Evolutionary conservation across 1,284 basidiomycete genomes (phyloP).

Genomic region (Pseudozyma pruni): DNA sequence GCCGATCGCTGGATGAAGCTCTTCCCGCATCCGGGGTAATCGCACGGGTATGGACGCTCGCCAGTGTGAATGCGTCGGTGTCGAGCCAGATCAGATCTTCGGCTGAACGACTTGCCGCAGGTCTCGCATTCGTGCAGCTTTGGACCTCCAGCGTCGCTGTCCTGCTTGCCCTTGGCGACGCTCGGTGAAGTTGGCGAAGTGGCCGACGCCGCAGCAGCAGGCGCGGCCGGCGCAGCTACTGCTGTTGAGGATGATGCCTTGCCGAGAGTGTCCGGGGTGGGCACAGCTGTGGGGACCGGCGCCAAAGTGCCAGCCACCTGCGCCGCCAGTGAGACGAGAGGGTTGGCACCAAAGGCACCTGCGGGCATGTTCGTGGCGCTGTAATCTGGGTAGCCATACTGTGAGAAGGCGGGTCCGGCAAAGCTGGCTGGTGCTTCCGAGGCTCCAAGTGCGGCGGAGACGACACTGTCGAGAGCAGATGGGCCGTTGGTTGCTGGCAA

Average conservation of each 20-base stretch:
- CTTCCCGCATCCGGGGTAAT: conserved; percentile 71
- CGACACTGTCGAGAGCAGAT: conserved; percentile 21
- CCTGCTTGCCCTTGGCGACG: conserved; percentile 43
- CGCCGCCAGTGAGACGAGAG: conserved; percentile 41
- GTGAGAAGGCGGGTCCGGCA: conserved; percentile 29
- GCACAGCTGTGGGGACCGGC: conserved; percentile 9
- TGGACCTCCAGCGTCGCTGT: conserved; percentile 66
- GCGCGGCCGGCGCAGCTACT: conserved; percentile 4
- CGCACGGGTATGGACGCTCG: conserved; percentile 78
- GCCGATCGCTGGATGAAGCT: conserved; percentile 71
- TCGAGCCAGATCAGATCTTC: conserved; percentile 64
- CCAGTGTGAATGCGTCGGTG: conserved; percentile 89
- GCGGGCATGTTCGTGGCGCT: conserved; percentile 33
- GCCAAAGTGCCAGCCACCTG: conserved; percentile 36
- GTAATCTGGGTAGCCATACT: conserved; percentile 47
- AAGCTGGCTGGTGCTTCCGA: conserved; percentile 21
- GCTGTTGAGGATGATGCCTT: conserved; percentile 8
- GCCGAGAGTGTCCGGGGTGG: conserved; percentile 12
- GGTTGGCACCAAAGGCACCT: conserved; percentile 38
- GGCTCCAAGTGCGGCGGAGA: conserved; percentile 29
- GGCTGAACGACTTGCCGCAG: conserved; percentile 65
- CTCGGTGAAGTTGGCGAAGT: conserved; percentile 33
- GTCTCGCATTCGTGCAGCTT: conserved; percentile 65
- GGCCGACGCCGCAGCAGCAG: conserved; percentile 22
- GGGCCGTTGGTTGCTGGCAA: conserved; percentile 9